phyloP scores from a whole-genome alignment of 2,329 filamentous ascomycete genomes.

The Calonectria hongkongensis region DNA sequence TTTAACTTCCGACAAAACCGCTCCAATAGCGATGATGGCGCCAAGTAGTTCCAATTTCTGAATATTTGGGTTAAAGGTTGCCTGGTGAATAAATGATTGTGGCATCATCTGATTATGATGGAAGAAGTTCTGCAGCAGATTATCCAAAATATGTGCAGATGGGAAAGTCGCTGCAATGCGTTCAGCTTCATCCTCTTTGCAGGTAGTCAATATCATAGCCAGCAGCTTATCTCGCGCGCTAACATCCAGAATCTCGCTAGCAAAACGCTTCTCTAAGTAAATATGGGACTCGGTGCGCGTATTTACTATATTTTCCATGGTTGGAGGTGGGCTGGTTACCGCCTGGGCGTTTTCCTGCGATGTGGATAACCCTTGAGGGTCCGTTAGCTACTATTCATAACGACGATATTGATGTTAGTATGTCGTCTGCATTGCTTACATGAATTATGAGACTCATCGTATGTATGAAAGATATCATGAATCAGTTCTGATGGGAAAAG shows the following conservation, averaged over 20 bases:
- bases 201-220: not conserved
- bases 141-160: not conserved
- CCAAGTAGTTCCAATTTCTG: not conserved
- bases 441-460: too few species aligned
- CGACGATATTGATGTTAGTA: too few species aligned
- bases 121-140: not conserved
- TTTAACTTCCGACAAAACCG: conserved; percentile 5
- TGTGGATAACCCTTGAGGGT: too few species aligned
- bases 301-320: too few species aligned
- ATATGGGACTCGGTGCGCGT: too few species aligned
- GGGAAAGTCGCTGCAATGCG: not conserved
- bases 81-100: not conserved
- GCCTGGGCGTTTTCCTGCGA: too few species aligned
- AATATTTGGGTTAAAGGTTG: conserved; percentile 5
- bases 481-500: not conserved
- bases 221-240: not conserved
- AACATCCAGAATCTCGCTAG: not conserved
- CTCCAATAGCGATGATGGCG: conserved; percentile 1
- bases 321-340: too few species aligned
- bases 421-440: too few species aligned
- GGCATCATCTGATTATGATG: not conserved
- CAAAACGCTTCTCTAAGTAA: too few species aligned
- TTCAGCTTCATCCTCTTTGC: not conserved
- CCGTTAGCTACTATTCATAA: too few species aligned
- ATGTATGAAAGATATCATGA: not conserved